Evolutionary conservation across 768 basidiomycete species (phyloP).

Genomic region (Mycena kentingensis): DNA sequence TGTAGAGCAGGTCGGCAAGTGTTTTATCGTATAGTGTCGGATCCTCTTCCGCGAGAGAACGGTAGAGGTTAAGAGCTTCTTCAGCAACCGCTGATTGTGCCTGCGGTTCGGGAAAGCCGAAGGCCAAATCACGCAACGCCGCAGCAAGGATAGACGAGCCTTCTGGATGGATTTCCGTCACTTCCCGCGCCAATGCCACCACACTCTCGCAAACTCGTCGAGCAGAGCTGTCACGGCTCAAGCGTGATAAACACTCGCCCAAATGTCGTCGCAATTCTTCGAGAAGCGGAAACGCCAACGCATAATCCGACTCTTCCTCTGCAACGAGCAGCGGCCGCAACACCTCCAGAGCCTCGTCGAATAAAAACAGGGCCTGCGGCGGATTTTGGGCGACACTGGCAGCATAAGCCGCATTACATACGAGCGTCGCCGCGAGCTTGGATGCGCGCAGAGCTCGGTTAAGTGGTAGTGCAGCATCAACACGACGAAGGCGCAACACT

Average conservation of each 20-base stretch:
- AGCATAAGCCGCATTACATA: slow-evolving; percentile 3
- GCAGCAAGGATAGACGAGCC: slow-evolving; percentile 11
- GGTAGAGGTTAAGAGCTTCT: slow-evolving; percentile 14
- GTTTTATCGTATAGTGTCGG: background rate
- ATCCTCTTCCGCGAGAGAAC: slow-evolving; percentile 5
- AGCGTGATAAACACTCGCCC: background rate
- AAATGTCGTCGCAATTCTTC: slow-evolving; percentile 9
- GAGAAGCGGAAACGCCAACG: slow-evolving; percentile 7
- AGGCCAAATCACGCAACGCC: slow-evolving; percentile 16
- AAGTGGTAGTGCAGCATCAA: background rate
- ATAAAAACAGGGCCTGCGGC: slow-evolving; percentile 11
- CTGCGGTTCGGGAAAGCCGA: slow-evolving; percentile 3
- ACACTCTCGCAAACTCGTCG: slow-evolving; percentile 7
- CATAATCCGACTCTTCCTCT: slow-evolving; percentile 5
- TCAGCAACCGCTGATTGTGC: slow-evolving; percentile 1
- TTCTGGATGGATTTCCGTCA: slow-evolving; percentile 6
- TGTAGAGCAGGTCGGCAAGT: slow-evolving; percentile 12
- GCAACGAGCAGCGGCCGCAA: slow-evolving; percentile 7
- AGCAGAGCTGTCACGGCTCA: background rate
- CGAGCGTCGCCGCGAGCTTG: slow-evolving; percentile 15
- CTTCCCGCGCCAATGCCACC: slow-evolving; percentile 3
- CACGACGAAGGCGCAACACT: slow-evolving; percentile 12
- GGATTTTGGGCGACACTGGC: slow-evolving; percentile 1
- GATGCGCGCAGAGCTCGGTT: background rate
- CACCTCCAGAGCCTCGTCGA: slow-evolving; percentile 12